phyloP scores from a whole-genome alignment of 1,284 basidiomycete species.

The Violaceomyces palustris region DNA sequence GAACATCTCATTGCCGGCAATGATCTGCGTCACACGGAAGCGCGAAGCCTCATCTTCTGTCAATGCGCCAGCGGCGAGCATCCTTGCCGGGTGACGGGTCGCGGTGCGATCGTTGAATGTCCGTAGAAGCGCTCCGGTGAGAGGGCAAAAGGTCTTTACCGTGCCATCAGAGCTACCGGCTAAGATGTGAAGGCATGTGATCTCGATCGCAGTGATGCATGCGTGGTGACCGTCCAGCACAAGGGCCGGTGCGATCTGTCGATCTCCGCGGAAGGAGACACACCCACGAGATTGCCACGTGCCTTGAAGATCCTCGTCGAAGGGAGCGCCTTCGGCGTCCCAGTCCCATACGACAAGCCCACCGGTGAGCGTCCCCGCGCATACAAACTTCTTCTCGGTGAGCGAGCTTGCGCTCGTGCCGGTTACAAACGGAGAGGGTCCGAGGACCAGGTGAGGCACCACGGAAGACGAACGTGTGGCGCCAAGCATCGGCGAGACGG shows the following conservation, averaged over 20 bases:
- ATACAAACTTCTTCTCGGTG: slow-evolving; percentile 42
- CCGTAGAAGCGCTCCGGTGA: slow-evolving; percentile 57
- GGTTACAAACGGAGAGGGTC: slow-evolving; percentile 12
- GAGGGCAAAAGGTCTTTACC: slow-evolving; percentile 64
- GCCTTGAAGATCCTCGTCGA: slow-evolving; percentile 14
- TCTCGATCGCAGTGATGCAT: slow-evolving; percentile 36
- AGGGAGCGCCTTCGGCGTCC: slow-evolving; percentile 22
- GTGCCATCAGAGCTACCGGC: slow-evolving; percentile 58
- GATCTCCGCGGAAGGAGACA: slow-evolving; percentile 59
- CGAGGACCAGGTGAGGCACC: slow-evolving; percentile 13
- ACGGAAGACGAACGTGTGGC: slow-evolving; percentile 2
- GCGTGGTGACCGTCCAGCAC: slow-evolving; percentile 34
- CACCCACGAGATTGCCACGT: slow-evolving; percentile 57
- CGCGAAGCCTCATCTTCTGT: slow-evolving; percentile 54
- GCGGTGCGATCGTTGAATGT: slow-evolving; percentile 49
- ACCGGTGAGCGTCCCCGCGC: slow-evolving; percentile 41
- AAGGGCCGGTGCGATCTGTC: slow-evolving; percentile 60
- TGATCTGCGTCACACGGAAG: slow-evolving; percentile 62
- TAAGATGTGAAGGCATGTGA: slow-evolving; percentile 29
- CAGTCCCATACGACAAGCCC: slow-evolving; percentile 43
- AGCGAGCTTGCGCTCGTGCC: slow-evolving; percentile 17
- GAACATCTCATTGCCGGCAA: slow-evolving; percentile 63
- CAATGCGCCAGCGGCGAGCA: slow-evolving; percentile 59
- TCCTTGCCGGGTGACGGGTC: slow-evolving; percentile 57
- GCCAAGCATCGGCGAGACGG: slow-evolving; percentile 19